Evolutionary conservation across 1,284 basidiomycete genomes (phyloP), one percentile per base, ranked within the genome.

Genomic region (Cutaneotrichosporon cutaneum): DNA sequence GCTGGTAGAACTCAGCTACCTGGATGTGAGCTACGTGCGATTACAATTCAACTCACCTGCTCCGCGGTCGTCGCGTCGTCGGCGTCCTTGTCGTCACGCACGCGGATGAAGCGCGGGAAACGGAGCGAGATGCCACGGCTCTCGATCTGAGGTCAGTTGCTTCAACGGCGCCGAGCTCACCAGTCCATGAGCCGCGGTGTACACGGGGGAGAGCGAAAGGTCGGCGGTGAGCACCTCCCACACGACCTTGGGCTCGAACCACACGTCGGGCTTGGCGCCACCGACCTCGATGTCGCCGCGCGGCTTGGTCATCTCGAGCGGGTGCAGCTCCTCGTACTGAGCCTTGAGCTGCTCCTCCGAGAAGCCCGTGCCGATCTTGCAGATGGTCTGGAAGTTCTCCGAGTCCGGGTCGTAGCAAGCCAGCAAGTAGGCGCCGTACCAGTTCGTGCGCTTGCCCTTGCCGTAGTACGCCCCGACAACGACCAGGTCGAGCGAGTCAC

Each of bases 191-290:
- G 92, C 96, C 5, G 96, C 96, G 6, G 92, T 91, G 77, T 99
- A 99, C 32, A 99, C 86, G 0, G 96, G 96, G 80, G 94, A 97
- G 80, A 99, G 81, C 78, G 92, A 96, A 70, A 99, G 78, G 82
- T 99, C 96, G 6, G 96, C 96, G 0, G 95, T 92, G 71, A 99
- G 84, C 33, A 99, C 94, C 81, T 99, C 96, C 94, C 95, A 99
- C 1, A 99, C 92, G 21, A 96, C 81, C 80, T 90, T 90, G 24
- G 93, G 93, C 75, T 96, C 92, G 77, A 97, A 92, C 92, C 91
- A 96, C 22, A 94, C 83, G 71, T 96, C 93, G 6, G 94, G 92
- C 77, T 94, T 95, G 51, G 92, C 92, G 5, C 89, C 89, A 39
- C 93, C 95, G 44, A 89, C 79, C 77, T 94, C 92, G 70, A 92